A percentile compares a stretch with the other conserved stretches of the same genome.
phyloP scores from a whole-genome alignment of 2,329 filamentous ascomycete species.

The Alternaria brassicae region DNA sequence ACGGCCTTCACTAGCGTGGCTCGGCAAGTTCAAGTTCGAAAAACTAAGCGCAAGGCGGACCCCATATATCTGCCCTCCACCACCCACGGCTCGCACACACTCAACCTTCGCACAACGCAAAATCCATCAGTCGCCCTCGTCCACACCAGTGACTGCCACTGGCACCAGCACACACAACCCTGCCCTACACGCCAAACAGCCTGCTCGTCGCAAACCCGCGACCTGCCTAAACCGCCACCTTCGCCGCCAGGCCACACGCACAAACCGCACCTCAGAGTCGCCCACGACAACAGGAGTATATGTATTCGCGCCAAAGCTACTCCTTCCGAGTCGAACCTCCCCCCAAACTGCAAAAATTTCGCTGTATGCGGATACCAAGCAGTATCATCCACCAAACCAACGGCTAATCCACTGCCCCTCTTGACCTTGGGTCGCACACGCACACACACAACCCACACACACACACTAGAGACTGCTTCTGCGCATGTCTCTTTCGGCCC shows the following conservation, averaged over 20 bases:
- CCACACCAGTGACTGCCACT: slow-evolving; percentile 31
- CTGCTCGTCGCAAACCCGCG: slow-evolving; percentile 37
- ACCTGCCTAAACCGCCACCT: slow-evolving; percentile 46
- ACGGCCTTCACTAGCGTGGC: slow-evolving; percentile 14
- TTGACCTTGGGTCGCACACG: slow-evolving; percentile 50
- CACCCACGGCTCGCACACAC: slow-evolving; percentile 26
- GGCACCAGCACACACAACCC: slow-evolving; percentile 16
- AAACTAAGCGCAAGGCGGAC: slow-evolving; percentile 19
- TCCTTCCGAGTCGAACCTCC: slow-evolving; percentile 93
- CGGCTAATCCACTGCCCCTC: slow-evolving; percentile 72
- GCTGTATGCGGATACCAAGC: slow-evolving; percentile 93
- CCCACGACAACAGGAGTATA: slow-evolving; percentile 71
- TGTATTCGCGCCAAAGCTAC: slow-evolving; percentile 98
- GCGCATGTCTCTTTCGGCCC: slow-evolving; percentile 68
- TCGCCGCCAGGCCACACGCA: slow-evolving; percentile 38
- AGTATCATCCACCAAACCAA: slow-evolving; percentile 87
- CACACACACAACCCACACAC: slow-evolving; percentile 47
- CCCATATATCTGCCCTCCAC: slow-evolving; percentile 28
- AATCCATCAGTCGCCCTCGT: slow-evolving; percentile 27
- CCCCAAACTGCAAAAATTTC: slow-evolving; percentile 96
- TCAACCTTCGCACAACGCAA: slow-evolving; percentile 28
- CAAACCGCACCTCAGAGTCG: slow-evolving; percentile 39
- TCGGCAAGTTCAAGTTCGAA: slow-evolving; percentile 24
- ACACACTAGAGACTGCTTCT: slow-evolving; percentile 48
- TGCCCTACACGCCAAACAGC: not conserved